These are phyloP conservation scores for Pythium aristosporum DNA, from an alignment of 352 stramenopile species.

Conservation along the genomic window DNA sequence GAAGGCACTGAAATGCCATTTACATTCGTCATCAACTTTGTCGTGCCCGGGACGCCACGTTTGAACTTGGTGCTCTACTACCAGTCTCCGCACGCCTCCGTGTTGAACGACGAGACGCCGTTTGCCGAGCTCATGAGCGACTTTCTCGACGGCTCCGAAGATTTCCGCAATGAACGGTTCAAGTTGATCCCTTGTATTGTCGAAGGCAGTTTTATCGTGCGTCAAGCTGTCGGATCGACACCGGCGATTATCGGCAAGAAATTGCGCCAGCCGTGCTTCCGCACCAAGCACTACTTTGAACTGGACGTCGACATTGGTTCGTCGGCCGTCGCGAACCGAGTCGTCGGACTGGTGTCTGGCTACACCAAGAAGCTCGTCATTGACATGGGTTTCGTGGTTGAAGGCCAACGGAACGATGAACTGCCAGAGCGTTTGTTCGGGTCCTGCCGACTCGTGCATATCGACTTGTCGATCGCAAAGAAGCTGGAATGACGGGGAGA, in stretches of 20 bases:
- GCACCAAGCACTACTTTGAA: conserved; percentile 72
- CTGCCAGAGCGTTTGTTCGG: conserved; percentile 74
- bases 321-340: conserved; percentile 70
- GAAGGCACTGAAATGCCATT: conserved; percentile 68
- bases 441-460: conserved; percentile 54
- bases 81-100: conserved; percentile 48
- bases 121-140: conserved; percentile 73
- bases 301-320: conserved; percentile 74
- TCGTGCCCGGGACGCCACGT: conserved; percentile 58
- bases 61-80: conserved; percentile 76
- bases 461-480: conserved; percentile 48
- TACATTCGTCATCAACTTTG: conserved; percentile 80
- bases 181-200: conserved; percentile 84
- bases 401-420: conserved; percentile 62
- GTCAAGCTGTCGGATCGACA: conserved; percentile 70
- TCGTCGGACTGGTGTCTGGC: conserved; percentile 63
- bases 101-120: conserved; percentile 55
- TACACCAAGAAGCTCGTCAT: conserved; percentile 85
- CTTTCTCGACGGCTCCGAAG: conserved; percentile 71
- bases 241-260: conserved; percentile 79
- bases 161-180: conserved; percentile 80
- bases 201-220: conserved; percentile 78
- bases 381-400: conserved; percentile 77
- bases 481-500: conserved; percentile 27
- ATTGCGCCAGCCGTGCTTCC: conserved; percentile 60